These are phyloP conservation scores for Saksenaea oblongispora DNA, from an alignment of 371 early-diverging fungal species.

Conservation along the genomic window DNA sequence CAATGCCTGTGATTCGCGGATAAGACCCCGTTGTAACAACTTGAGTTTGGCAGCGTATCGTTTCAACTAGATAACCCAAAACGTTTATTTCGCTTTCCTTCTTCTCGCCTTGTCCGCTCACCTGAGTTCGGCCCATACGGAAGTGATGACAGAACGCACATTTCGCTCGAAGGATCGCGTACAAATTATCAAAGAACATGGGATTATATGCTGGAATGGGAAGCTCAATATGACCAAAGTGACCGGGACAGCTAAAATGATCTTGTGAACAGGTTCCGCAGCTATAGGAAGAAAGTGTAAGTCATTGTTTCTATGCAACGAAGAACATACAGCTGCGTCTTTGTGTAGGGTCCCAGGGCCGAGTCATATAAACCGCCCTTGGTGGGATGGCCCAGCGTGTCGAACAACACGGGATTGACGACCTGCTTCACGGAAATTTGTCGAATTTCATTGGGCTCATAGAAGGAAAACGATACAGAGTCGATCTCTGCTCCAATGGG, in stretches of 20 bases:
- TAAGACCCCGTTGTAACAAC: constrained; percentile 74
- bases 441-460: constrained; percentile 89
- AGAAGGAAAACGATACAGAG: constrained; percentile 88
- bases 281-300: constrained; percentile 35
- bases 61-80: constrained; percentile 29
- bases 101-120: constrained; percentile 25
- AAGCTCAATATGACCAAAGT: constrained; percentile 99
- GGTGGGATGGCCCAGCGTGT: constrained; percentile 91
- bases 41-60: constrained; percentile 65
- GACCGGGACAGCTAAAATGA: constrained; percentile 92
- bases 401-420: constrained; percentile 88
- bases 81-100: neutral
- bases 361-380: constrained; percentile 96
- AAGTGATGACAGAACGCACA: constrained; percentile 95
- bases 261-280: constrained; percentile 90
- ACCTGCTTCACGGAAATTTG: constrained; percentile 95
- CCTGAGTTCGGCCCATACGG: constrained; percentile 70
- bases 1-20: constrained; percentile 81
- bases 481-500: constrained; percentile 69
- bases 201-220: constrained; percentile 96
- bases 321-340: constrained; percentile 67
- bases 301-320: neutral
- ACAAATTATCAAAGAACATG: constrained; percentile 88
- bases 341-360: constrained; percentile 92
- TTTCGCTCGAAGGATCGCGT: constrained; percentile 81